Percentiles rank a stretch among this genome's conserved stretches.
These are phyloP conservation scores for Beta lomatogona DNA, from an alignment of 179 eudicot species.

Conservation along the genomic window DNA sequence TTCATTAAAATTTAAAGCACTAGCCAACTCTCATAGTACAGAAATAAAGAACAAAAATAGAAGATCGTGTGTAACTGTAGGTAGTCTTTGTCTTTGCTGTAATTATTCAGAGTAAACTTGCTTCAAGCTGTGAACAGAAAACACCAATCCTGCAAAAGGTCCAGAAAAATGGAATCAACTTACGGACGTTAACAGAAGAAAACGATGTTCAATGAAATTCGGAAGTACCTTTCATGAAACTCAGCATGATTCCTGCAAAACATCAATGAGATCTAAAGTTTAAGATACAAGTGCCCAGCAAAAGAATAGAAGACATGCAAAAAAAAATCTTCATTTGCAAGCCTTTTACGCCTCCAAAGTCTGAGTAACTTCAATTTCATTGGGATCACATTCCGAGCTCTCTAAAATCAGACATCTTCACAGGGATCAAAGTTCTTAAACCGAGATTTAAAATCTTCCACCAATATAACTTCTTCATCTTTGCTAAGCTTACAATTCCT, in stretches of 20 bases:
- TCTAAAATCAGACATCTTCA: slow-evolving; percentile 28
- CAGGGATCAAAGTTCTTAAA: slow-evolving; percentile 62
- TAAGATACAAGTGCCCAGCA: background rate
- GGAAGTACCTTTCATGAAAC: slow-evolving; percentile 7
- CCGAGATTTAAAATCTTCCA: slow-evolving; percentile 53
- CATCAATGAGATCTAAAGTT: background rate
- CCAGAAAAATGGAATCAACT: background rate
- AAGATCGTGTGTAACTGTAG: background rate
- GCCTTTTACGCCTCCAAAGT: background rate
- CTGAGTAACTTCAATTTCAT: background rate
- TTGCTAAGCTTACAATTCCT: slow-evolving; percentile 67
- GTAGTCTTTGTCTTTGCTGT: background rate
- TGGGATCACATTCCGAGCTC: background rate
- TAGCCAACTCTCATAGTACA: background rate
- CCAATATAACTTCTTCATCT: slow-evolving; percentile 66
- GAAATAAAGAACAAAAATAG: background rate
- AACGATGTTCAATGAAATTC: background rate
- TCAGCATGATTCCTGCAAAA: background rate
- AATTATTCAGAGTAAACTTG: background rate
- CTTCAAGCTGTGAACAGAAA: background rate
- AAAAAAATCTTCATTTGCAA: background rate
- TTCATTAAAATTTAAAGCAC: background rate
- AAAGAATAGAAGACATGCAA: background rate
- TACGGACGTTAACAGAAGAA: background rate
- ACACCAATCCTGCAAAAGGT: background rate